phyloP scores from a whole-genome alignment of 179 eudicot species.

The Monotropa hypopitys region DNA sequence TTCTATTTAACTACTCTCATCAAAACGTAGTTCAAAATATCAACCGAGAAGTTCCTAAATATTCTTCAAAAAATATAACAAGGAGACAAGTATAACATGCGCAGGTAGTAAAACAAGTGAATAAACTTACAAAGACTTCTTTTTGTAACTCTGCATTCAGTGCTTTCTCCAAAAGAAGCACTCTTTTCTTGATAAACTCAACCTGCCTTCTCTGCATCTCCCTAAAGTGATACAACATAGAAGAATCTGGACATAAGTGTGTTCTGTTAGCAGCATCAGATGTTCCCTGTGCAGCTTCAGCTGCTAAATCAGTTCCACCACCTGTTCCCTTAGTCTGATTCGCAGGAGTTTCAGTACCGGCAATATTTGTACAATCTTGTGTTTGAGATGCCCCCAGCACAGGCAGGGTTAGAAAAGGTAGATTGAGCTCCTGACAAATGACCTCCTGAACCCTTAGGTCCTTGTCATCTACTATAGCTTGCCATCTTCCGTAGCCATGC shows the following conservation, averaged over 20 bases:
- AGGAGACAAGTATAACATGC: neutral
- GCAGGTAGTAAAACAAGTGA: neutral
- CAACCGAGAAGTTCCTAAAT: neutral
- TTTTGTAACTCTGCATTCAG: slow-evolving; percentile 61
- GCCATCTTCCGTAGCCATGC: slow-evolving; percentile 99
- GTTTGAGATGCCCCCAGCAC: slow-evolving; percentile 38
- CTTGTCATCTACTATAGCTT: slow-evolving; percentile 94
- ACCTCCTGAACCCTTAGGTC: slow-evolving; percentile 64
- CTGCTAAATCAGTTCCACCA: slow-evolving; percentile 31
- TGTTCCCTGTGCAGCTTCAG: slow-evolving; percentile 32
- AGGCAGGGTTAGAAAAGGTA: slow-evolving; percentile 47
- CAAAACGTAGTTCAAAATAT: neutral
- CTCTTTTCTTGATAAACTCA: slow-evolving; percentile 78
- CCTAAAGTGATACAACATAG: slow-evolving; percentile 47
- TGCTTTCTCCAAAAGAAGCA: slow-evolving; percentile 83
- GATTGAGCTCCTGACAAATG: slow-evolving; percentile 78
- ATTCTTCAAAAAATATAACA: neutral
- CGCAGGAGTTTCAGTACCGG: slow-evolving; percentile 23
- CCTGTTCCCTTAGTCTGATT: slow-evolving; percentile 26
- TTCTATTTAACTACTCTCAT: neutral
- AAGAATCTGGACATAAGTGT: slow-evolving; percentile 26
- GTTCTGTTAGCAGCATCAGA: slow-evolving; percentile 29
- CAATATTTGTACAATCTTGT: slow-evolving; percentile 28
- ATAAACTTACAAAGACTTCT: slow-evolving; percentile 44
- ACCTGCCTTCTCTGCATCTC: slow-evolving; percentile 95